These are phyloP conservation scores for Drechslerella dactyloides DNA, from an alignment of 2,329 filamentous ascomycete genomes.

Conservation along the genomic window DNA sequence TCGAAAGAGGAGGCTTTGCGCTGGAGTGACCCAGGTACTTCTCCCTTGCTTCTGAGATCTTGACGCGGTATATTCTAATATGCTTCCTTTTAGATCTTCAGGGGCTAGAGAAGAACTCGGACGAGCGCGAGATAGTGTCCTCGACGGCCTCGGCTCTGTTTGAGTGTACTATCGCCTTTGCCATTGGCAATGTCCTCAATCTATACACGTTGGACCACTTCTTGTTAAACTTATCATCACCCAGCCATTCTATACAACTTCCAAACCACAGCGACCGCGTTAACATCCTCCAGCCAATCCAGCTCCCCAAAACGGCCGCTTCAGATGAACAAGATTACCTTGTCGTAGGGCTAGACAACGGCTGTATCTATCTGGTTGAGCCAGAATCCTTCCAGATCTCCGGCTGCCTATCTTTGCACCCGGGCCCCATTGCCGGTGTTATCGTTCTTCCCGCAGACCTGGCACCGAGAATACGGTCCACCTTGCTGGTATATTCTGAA, in stretches of 20 bases:
- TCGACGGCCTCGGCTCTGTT: conserved; percentile 53
- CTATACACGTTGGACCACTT: conserved; percentile 52
- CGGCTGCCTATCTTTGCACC: conserved; percentile 51
- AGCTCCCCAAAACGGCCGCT: conserved; percentile 44
- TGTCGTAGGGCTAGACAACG: conserved; percentile 51
- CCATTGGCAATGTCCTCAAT: conserved; percentile 50
- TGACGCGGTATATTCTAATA: background rate
- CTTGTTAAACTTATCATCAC: conserved; percentile 47
- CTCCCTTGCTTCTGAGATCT: background rate
- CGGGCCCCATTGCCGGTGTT: conserved; percentile 51
- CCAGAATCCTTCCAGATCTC: conserved; percentile 52
- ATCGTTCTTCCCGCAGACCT: conserved; percentile 52
- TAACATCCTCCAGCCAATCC: conserved; percentile 44
- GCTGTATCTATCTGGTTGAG: conserved; percentile 52
- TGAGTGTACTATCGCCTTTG: conserved; percentile 52
- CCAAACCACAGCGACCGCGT: conserved; percentile 14
- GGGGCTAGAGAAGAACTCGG: background rate
- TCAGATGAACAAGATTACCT: conserved; percentile 52
- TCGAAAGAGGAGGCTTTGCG: conserved; percentile 12
- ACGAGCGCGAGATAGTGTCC: background rate
- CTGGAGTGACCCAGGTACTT: conserved; percentile 29
- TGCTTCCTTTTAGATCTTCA: background rate
- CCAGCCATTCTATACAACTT: conserved; percentile 23
- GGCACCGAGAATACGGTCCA: conserved; percentile 52
- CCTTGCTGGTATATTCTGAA: conserved; percentile 52